Evolutionary conservation across 2,329 filamentous ascomycete species (phyloP).

Genomic region (Calonectria hongkongensis): DNA sequence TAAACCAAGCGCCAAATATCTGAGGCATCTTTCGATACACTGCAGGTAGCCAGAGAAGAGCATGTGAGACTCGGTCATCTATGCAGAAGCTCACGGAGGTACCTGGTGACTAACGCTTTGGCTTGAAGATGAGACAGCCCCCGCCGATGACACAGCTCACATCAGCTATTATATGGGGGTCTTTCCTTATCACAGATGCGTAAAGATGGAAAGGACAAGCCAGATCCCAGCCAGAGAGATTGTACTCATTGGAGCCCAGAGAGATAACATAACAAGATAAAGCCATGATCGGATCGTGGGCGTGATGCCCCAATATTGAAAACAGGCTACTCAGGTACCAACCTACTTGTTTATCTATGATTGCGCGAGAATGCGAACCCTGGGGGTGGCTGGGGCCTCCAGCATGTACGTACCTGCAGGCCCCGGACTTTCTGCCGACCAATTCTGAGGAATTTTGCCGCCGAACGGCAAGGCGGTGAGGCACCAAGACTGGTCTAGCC

Average conservation of each 20-base stretch:
- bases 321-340: too few species aligned
- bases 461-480: slow-evolving; percentile 51
- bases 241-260: not conserved
- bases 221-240: too few species aligned
- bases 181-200: not conserved
- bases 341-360: not conserved
- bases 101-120: not conserved
- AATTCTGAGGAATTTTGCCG: slow-evolving; percentile 34
- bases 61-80: not conserved
- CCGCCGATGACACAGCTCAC: not conserved
- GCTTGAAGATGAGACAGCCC: not conserved
- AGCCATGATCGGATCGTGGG: not conserved
- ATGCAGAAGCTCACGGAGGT: not conserved
- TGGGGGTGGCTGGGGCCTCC: slow-evolving; percentile 14
- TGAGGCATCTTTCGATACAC: not conserved
- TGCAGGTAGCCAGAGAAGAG: not conserved
- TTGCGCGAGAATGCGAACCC: not conserved
- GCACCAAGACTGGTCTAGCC: slow-evolving; percentile 50
- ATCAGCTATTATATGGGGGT: not conserved
- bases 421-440: slow-evolving; percentile 42
- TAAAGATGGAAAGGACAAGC: not conserved
- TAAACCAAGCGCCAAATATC: too few species aligned
- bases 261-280: slow-evolving; percentile 13
- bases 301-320: not conserved
- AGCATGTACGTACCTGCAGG: slow-evolving; percentile 14